Percentiles rank a stretch among this genome's conserved stretches.
phyloP scores from a whole-genome alignment of 1,284 basidiomycete species.

The Ceratobasidium sp. region DNA sequence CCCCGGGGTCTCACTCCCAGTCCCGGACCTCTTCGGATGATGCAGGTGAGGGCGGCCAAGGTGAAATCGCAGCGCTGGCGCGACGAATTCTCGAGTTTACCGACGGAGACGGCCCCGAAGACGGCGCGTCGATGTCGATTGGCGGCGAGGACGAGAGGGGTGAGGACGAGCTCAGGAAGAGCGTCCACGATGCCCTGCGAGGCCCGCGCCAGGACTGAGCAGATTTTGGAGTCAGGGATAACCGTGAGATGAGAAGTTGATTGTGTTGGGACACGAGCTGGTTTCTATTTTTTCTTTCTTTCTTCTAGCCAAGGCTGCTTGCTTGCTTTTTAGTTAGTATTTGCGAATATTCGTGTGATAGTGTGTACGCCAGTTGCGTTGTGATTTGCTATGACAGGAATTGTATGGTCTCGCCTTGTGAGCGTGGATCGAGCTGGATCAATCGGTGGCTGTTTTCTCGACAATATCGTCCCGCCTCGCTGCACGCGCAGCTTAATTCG shows the following conservation, averaged over 20 bases:
- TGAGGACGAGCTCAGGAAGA: slow-evolving; percentile 78
- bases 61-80: slow-evolving; percentile 86
- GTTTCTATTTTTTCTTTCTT: slow-evolving; percentile 5
- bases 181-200: slow-evolving; percentile 77
- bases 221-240: not conserved
- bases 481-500: too few species aligned
- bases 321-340: slow-evolving; percentile 36
- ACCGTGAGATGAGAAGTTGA: not conserved
- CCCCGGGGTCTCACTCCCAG: slow-evolving; percentile 70
- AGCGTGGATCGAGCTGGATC: not conserved
- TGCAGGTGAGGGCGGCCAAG: slow-evolving; percentile 71
- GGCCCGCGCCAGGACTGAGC: slow-evolving; percentile 7
- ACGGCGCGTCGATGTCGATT: slow-evolving; percentile 58
- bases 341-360: slow-evolving; percentile 35
- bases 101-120: slow-evolving; percentile 69
- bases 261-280: slow-evolving; percentile 15
- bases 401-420: not conserved
- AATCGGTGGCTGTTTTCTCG: not conserved
- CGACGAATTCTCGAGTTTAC: slow-evolving; percentile 86
- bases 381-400: slow-evolving; percentile 30
- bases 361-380: slow-evolving; percentile 13
- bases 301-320: slow-evolving; percentile 22
- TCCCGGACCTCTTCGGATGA: slow-evolving; percentile 78
- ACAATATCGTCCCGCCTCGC: too few species aligned
- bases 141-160: slow-evolving; percentile 52